Evolutionary conservation across 1,284 basidiomycete species (phyloP), one percentile per base, ranked within the genome.

Genomic region (Xanthoconium separans): DNA sequence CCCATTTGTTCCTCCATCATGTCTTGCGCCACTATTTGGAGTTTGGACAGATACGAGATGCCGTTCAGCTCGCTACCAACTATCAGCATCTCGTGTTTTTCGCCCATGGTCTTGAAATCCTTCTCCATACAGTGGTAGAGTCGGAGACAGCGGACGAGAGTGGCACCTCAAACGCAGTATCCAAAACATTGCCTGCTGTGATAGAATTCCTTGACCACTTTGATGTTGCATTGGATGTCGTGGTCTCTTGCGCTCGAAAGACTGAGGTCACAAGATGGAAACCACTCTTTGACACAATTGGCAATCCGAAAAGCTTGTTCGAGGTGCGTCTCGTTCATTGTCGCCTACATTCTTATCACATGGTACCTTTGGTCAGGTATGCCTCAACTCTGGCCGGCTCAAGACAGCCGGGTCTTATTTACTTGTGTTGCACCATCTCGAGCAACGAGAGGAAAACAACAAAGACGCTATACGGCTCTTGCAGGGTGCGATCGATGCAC

Each of bases 201-300:
- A 80, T 98, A 50, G 89, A 92, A 58, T 99, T 99, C 66, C 74
- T 99, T 60, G 96, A 99, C 67, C 86, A 98, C 69, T 99, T 98
- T 68, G 89, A 93, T 55, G 87, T 84, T 50, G 83, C 90, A 5
- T 75, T 98, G 50, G 92, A 97, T 57, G 95, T 99, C 6, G 92
- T 99, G 2, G 96, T 98, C 9, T 88, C 91, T 7, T 98, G 96
- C 66, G 97, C 97, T 9, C 80, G 97, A 46, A 99, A 99, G 76
- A 99, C 95, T 4, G 97, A 99, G 72, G 84, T 96, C 64, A 88
- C 91, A 7, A 77, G 91, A 44, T 99, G 97, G 97, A 81, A 81
- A 34, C 81, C 87, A 55, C 75, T 99, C 24, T 99, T 99, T 68
- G 85, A 85, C 53, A 81, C 92, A 16, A 95, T 97, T 6, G 97